phyloP scores from a whole-genome alignment of 73 alveolate species.

The Uronychia setigera region DNA sequence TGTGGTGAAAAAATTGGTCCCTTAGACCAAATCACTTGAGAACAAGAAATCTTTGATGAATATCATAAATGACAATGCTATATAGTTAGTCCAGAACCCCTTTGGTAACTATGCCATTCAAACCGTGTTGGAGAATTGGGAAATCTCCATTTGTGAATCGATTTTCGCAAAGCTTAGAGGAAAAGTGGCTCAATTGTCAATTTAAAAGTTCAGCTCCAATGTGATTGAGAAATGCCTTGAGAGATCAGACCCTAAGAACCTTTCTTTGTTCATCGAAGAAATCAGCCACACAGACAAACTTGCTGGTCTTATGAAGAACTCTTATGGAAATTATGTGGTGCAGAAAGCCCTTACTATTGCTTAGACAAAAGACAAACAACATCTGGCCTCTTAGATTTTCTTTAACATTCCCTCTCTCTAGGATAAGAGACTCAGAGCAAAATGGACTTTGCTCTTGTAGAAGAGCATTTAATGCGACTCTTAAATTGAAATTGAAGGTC shows the following conservation, averaged over 20 bases:
- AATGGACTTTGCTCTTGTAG: slow-evolving; percentile 46
- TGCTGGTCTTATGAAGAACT: slow-evolving; percentile 50
- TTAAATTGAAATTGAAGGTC: no score
- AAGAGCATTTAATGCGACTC: neutral
- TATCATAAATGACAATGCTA: slow-evolving; percentile 52
- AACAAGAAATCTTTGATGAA: slow-evolving; percentile 50
- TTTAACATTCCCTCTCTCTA: slow-evolving; percentile 28
- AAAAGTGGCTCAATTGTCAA: slow-evolving; percentile 57
- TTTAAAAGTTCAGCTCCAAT: slow-evolving; percentile 82
- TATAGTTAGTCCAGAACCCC: slow-evolving; percentile 66
- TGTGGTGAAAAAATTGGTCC: slow-evolving; percentile 61
- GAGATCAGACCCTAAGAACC: slow-evolving; percentile 40
- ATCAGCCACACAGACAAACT: slow-evolving; percentile 33
- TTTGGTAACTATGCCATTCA: slow-evolving; percentile 85
- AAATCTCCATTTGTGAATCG: slow-evolving; percentile 47
- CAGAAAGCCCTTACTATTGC: slow-evolving; percentile 55
- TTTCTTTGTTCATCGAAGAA: slow-evolving; percentile 12
- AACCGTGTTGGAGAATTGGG: slow-evolving; percentile 69
- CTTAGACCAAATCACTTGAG: slow-evolving; percentile 29
- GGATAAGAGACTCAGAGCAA: slow-evolving; percentile 42
- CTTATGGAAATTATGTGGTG: slow-evolving; percentile 74
- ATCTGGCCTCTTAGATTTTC: slow-evolving; percentile 37
- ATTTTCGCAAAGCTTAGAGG: slow-evolving; percentile 56
- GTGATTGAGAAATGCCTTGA: slow-evolving; percentile 78
- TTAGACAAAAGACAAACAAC: slow-evolving; percentile 28